phyloP scores from a whole-genome alignment of 805 yeast genomes.

The Kluyveromyces aestuarii region DNA sequence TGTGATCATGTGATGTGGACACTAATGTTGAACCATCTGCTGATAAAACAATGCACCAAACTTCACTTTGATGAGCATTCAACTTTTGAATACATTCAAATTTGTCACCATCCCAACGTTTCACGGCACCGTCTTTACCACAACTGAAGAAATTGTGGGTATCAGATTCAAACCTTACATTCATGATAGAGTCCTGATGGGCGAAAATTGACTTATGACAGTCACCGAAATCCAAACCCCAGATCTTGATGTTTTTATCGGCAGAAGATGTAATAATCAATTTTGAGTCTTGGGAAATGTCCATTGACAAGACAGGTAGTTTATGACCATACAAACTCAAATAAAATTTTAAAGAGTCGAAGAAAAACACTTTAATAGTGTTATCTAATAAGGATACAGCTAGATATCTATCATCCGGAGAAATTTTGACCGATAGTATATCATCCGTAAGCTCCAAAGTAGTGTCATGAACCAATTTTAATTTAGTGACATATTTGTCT shows the following conservation, averaged over 20 bases:
- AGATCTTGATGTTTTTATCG: slow-evolving; percentile 91
- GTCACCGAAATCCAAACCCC: slow-evolving; percentile 99
- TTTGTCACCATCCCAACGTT: slow-evolving; percentile 98
- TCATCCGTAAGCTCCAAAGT: slow-evolving; percentile 85
- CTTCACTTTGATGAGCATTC: slow-evolving; percentile 82
- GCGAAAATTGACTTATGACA: slow-evolving; percentile 96
- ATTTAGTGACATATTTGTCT: slow-evolving; percentile 35
- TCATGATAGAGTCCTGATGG: slow-evolving; percentile 93
- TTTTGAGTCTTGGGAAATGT: slow-evolving; percentile 83
- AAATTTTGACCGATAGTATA: slow-evolving; percentile 65
- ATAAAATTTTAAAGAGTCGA: slow-evolving; percentile 80
- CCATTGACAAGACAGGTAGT: slow-evolving; percentile 87
- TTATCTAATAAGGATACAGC: slow-evolving; percentile 85
- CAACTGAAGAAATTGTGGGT: slow-evolving; percentile 84
- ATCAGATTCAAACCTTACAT: slow-evolving; percentile 74
- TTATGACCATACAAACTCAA: slow-evolving; percentile 92
- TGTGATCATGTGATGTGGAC: slow-evolving; percentile 86
- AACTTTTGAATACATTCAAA: slow-evolving; percentile 88
- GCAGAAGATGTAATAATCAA: slow-evolving; percentile 89
- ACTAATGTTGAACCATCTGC: slow-evolving; percentile 61
- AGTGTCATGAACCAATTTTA: slow-evolving; percentile 63
- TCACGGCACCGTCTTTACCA: slow-evolving; percentile 80
- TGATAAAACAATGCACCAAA: slow-evolving; percentile 85
- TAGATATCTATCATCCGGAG: slow-evolving; percentile 67
- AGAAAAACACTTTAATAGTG: slow-evolving; percentile 90